These are phyloP conservation scores for Epichloe aotearoae DNA, from an alignment of 2,329 filamentous ascomycete genomes.

Conservation along the genomic window DNA sequence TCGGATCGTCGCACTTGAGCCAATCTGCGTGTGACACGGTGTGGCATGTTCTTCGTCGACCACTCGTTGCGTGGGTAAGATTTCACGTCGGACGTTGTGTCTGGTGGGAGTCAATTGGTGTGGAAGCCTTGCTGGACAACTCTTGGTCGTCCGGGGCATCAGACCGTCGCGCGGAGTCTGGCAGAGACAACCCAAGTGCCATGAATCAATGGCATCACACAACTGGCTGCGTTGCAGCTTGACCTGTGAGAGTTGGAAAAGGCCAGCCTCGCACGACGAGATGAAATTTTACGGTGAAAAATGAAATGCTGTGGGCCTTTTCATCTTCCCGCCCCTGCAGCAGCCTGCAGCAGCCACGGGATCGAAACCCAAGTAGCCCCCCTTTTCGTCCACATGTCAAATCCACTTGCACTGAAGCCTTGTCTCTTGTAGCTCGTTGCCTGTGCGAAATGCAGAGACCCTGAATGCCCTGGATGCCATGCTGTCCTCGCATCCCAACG, in stretches of 20 bases:
- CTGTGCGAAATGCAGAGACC: slow-evolving; percentile 5
- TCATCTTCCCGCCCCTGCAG: neutral
- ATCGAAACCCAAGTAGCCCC: slow-evolving; percentile 1
- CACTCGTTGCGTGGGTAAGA: neutral
- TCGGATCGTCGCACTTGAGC: neutral
- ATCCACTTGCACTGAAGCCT: neutral
- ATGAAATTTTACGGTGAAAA: neutral
- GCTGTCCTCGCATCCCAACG: slow-evolving; percentile 7
- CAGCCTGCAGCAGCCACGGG: neutral
- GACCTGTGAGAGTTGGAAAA: neutral
- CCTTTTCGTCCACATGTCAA: neutral
- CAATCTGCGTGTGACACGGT: neutral
- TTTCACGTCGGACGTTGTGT: neutral
- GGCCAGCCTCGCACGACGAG: too few species aligned
- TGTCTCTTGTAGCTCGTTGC: neutral
- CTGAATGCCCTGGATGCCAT: slow-evolving; percentile 1
- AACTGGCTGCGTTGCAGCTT: too few species aligned
- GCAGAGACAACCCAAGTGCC: neutral
- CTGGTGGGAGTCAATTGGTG: neutral
- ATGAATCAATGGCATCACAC: neutral
- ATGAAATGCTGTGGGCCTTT: neutral
- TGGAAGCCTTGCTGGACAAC: neutral
- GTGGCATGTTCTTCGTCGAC: neutral
- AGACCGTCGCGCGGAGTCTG: neutral
- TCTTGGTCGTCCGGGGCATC: neutral